Evolutionary conservation across 2,329 filamentous ascomycete genomes (phyloP).

Genomic region (Boeremia exigua): DNA sequence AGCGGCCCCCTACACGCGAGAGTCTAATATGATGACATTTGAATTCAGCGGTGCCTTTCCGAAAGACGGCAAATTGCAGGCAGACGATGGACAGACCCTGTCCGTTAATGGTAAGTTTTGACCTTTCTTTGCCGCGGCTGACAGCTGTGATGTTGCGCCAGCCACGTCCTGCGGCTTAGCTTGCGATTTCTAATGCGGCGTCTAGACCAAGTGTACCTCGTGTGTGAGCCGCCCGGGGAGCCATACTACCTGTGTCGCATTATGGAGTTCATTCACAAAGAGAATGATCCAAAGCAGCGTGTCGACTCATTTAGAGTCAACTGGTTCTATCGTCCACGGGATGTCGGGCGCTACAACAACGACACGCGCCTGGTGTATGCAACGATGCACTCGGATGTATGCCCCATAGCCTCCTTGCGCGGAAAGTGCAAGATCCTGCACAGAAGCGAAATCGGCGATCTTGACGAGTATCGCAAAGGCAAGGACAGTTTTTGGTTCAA

Average conservation of each 20-base stretch:
- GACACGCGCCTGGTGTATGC: slow-evolving; percentile 92
- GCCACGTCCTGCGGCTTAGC: slow-evolving; percentile 34
- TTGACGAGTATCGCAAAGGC: slow-evolving; percentile 83
- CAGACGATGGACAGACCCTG: slow-evolving; percentile 88
- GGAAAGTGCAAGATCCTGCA: slow-evolving; percentile 93
- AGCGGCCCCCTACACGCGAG: slow-evolving; percentile 55
- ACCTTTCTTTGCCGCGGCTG: slow-evolving; percentile 29
- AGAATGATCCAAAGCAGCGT: slow-evolving; percentile 70
- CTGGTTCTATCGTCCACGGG: slow-evolving; percentile 97
- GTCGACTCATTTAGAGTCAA: slow-evolving; percentile 92
- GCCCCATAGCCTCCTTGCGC: slow-evolving; percentile 87
- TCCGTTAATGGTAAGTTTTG: slow-evolving; percentile 75
- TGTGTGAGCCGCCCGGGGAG: slow-evolving; percentile 96
- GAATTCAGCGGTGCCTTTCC: slow-evolving; percentile 72
- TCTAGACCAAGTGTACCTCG: slow-evolving; percentile 86
- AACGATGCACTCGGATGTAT: slow-evolving; percentile 98
- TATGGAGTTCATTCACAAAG: slow-evolving; percentile 93
- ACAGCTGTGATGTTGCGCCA: slow-evolving; percentile 36
- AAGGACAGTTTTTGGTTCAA: slow-evolving; percentile 96
- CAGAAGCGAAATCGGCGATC: slow-evolving; percentile 79
- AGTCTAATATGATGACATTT: slow-evolving; percentile 90
- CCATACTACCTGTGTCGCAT: slow-evolving; percentile 97
- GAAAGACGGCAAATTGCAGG: slow-evolving; percentile 78
- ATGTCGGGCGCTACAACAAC: slow-evolving; percentile 89
- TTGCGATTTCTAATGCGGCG: slow-evolving; percentile 45